A percentile compares a stretch with the other conserved stretches of the same genome.
These are phyloP conservation scores for Phytophthora uliginosa DNA, from an alignment of 352 stramenopile species.

Conservation along the genomic window DNA sequence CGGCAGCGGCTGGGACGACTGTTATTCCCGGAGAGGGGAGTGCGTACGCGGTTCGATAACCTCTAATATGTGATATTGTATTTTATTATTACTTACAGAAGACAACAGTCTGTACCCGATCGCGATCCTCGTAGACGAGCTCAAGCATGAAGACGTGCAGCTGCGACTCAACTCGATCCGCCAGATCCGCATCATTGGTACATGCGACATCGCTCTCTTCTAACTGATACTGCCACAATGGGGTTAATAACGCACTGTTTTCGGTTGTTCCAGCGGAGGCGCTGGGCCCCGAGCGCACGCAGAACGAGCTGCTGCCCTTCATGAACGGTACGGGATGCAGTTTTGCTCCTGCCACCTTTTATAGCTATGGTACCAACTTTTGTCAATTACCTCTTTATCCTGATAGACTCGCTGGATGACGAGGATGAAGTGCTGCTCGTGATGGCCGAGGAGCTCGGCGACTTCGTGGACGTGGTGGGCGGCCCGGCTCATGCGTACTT, in stretches of 20 bases:
- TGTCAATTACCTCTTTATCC: constrained; percentile 14
- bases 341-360: background rate
- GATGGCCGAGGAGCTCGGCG: constrained; percentile 94
- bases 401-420: constrained; percentile 96
- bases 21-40: constrained; percentile 13
- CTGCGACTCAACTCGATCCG: constrained; percentile 93
- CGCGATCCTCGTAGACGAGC: constrained; percentile 93
- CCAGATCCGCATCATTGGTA: constrained; percentile 93
- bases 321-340: constrained; percentile 90
- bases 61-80: constrained; percentile 28
- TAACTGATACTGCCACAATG: background rate
- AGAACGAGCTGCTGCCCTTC: constrained; percentile 98
- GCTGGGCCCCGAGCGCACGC: constrained; percentile 90
- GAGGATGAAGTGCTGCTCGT: constrained; percentile 98
- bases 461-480: constrained; percentile 93
- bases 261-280: constrained; percentile 70
- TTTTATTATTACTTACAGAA: constrained; percentile 19
- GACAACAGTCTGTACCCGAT: constrained; percentile 91
- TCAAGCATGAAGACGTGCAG: constrained; percentile 94
- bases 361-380: background rate
- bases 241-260: constrained; percentile 16
- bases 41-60: background rate
- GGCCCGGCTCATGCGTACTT: constrained; percentile 87
- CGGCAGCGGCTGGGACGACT: constrained; percentile 39
- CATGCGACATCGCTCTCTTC: background rate